These are phyloP conservation scores for Aspergillus ochraceus DNA, from an alignment of 2,329 filamentous ascomycete species.

Conservation along the genomic window DNA sequence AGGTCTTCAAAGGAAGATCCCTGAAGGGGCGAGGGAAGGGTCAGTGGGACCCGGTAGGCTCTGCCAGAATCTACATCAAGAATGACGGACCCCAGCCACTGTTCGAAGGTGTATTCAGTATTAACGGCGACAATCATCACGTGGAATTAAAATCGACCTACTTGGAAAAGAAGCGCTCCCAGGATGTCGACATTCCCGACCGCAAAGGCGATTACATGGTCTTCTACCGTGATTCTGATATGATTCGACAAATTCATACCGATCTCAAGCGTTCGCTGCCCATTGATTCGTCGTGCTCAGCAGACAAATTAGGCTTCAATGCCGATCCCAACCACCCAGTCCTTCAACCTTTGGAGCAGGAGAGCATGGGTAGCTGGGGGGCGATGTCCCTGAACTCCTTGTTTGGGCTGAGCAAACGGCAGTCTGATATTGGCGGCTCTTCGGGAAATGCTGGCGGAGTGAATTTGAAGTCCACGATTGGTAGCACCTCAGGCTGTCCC, in stretches of 20 bases:
- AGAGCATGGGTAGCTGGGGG: conserved; percentile 57
- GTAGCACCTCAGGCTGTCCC: conserved; percentile 80
- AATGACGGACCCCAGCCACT: conserved; percentile 75
- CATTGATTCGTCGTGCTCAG: conserved; percentile 60
- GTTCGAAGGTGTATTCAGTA: conserved; percentile 86
- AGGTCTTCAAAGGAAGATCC: conserved; percentile 78
- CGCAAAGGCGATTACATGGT: conserved; percentile 76
- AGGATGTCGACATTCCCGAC: conserved; percentile 66
- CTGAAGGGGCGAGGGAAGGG: conserved; percentile 65
- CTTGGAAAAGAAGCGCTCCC: conserved; percentile 65
- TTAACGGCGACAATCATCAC: conserved; percentile 82
- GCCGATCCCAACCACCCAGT: conserved; percentile 69
- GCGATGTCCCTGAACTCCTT: conserved; percentile 64
- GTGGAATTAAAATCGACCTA: conserved; percentile 76
- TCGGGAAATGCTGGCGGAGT: conserved; percentile 76
- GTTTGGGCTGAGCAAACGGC: conserved; percentile 63
- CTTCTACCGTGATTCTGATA: conserved; percentile 88
- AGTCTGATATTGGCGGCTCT: conserved; percentile 67
- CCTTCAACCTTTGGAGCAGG: conserved; percentile 53
- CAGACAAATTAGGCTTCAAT: conserved; percentile 81
- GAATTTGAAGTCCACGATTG: conserved; percentile 77
- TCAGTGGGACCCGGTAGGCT: conserved; percentile 79
- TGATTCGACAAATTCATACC: conserved; percentile 52
- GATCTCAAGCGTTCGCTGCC: conserved; percentile 64
- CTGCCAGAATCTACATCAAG: conserved; percentile 78